A percentile compares a stretch with the other conserved stretches of the same genome.
These are phyloP conservation scores for Cymbopogon citratus DNA, from an alignment of 176 grass and related monocot species.

Conservation along the genomic window DNA sequence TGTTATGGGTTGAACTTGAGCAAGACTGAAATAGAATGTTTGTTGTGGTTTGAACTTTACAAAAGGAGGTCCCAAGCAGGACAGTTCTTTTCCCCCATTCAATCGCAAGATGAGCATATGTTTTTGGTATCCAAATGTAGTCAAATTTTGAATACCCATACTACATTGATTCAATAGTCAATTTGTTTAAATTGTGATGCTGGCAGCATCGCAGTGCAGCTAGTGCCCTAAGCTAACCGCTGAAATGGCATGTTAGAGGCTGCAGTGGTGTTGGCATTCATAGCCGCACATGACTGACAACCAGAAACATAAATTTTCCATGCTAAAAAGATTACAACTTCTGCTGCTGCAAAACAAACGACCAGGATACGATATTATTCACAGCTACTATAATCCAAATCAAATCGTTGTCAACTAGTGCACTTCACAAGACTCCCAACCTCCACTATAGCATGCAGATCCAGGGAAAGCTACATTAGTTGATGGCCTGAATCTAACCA, in stretches of 20 bases:
- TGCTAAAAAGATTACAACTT: neutral
- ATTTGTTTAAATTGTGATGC: neutral
- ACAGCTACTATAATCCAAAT: slow-evolving; percentile 44
- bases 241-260: neutral
- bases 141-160: neutral
- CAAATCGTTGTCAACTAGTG: neutral
- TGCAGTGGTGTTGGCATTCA: neutral
- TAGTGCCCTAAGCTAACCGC: neutral
- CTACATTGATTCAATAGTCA: neutral
- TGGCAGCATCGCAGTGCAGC: neutral
- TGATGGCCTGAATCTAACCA: slow-evolving; percentile 4
- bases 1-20: neutral
- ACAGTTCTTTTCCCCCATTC: neutral
- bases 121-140: neutral
- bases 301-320: neutral
- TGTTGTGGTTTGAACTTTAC: neutral
- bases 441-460: neutral
- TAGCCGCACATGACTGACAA: neutral
- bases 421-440: slow-evolving; percentile 17
- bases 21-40: too few relatives aligned
- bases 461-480: slow-evolving; percentile 25
- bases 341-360: neutral
- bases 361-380: slow-evolving; percentile 29
- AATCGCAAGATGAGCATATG: neutral
- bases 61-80: neutral